Evolutionary conservation across 345 rosid species (phyloP), one percentile per base, ranked within the genome.

Genomic region (Limnanthes douglasii): DNA sequence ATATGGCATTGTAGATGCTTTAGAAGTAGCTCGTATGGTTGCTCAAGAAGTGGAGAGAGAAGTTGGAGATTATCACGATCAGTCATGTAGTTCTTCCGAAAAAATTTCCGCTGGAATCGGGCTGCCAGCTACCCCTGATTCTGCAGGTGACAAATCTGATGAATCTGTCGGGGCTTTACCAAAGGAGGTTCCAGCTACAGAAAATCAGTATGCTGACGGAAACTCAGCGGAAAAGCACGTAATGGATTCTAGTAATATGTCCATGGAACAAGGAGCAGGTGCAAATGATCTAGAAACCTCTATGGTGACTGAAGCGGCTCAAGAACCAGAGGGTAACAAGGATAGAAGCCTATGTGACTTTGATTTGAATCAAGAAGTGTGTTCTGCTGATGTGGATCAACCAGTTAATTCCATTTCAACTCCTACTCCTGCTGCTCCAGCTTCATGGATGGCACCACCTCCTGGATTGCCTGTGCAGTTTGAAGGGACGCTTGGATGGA

Each of bases 41-140:
- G 98, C 98, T 34, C 85, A 70, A 51, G 94, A 83, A 63, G 95
- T 88, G 22, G 94, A 76, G 46, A 70, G 78, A 62, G 94, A 84
- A 50, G 86, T 76, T 17, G 51, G 54, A 27, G 80, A 76, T 43
- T 60, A 57, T 14, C 65, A 61, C 54, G 94, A 77, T 40, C 83
- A 41, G 49, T 69, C 74, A 5, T 52, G 62, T 51, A 65, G 72
- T 56, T 73, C 90, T 47, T 74, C 81, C 0, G 86, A 59, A 33
- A 77, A 72, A 54, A 46, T 39, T 13, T 61, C 68, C 3, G 70
- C 54, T 67, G 69, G 60, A 56, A 53, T 54, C 3, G 21, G 48
- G 45, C 60, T 54, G 43, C 58, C 69, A 25, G 59, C 33, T 45
- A 64, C 73, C 46, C 69, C 66, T 31, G 73, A 59, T 35, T 77